phyloP scores from a whole-genome alignment of 768 basidiomycete genomes.

The Suillus fuscotomentosus region DNA sequence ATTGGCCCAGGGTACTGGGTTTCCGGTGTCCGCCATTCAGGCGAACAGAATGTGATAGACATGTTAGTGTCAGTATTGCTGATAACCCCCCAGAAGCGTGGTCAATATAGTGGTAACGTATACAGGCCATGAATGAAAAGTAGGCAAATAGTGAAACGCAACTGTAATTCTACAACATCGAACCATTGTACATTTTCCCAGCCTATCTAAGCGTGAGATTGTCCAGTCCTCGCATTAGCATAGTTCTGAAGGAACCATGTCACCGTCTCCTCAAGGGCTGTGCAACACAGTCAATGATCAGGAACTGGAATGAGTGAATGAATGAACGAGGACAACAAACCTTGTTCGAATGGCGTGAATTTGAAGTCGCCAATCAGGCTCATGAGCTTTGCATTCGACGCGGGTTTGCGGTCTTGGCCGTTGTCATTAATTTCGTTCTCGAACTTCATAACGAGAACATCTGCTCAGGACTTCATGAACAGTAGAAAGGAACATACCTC shows the following conservation, averaged over 20 bases:
- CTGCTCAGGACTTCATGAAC: not conserved
- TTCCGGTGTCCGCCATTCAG: slow-evolving; percentile 48
- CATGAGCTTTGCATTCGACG: slow-evolving; percentile 86
- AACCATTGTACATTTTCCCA: not conserved
- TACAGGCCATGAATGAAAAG: not conserved
- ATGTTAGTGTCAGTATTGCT: not conserved
- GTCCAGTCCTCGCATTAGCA: slow-evolving; percentile 64
- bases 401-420: slow-evolving; percentile 95
- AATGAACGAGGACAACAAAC: slow-evolving; percentile 37
- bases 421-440: slow-evolving; percentile 69
- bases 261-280: slow-evolving; percentile 76
- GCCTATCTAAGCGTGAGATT: slow-evolving; percentile 9
- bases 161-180: not conserved
- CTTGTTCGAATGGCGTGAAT: slow-evolving; percentile 89
- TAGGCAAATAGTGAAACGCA: not conserved
- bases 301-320: slow-evolving; percentile 4
- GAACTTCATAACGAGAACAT: slow-evolving; percentile 50
- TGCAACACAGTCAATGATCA: slow-evolving; percentile 1
- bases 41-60: slow-evolving; percentile 15
- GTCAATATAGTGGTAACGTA: not conserved
- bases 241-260: slow-evolving; percentile 89
- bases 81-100: not conserved
- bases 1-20: slow-evolving; percentile 31
- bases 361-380: slow-evolving; percentile 75
- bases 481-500: slow-evolving; percentile 36